Evolutionary conservation across 257 asterid genomes (phyloP), one percentile per base, ranked within the genome.

Genomic region (Primulina huaijiensis): DNA sequence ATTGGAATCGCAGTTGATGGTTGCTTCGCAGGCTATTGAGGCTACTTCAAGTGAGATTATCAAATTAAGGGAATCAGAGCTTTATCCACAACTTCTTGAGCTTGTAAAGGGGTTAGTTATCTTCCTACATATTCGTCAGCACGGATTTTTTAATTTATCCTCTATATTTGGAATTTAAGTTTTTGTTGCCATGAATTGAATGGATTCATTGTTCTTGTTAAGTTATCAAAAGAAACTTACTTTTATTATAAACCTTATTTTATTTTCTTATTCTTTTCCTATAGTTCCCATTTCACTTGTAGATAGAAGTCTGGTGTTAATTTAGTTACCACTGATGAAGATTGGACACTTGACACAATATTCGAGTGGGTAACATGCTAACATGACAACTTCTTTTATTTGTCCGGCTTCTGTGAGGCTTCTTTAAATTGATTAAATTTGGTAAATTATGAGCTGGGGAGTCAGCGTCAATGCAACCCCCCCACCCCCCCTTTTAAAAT

Each of bases 51-150:
- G 82, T 1, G 97, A 94, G 84, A 94, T 91, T 65, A 81, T 86
- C 77, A 91, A 89, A 69, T 74, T 94, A 77, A 81, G 99, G 76
- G 98, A 94, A 69, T 84, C 92, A 0, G 90, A 91, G 83, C 99
- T 91, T 67, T 84, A 88, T 64, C 95, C 97, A 0, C 98, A 94
- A 71, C 96, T 94, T 46, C 81, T 82, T 65, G 88, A 85, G 34
- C 87, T 91, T 20, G 88, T 94, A 14, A 84, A 85, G 64, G 97
- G 93, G 99, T 91, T 61, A 68, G 95, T 81, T 60, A 21, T 81
- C 67, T 63, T 55, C 23, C 35, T 73, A 64, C 70, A 61, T 69
- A 62, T 27, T 25, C 58, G 20, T 27, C 40, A 38, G 23, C 21
- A 8, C 17, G 35, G 60, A 60, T 61, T 19, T 34, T 12, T 8